Evolutionary conservation across 352 stramenopile genomes (phyloP), one percentile per base, ranked within the genome.

Genomic region (Globisporangium okanoganense): DNA sequence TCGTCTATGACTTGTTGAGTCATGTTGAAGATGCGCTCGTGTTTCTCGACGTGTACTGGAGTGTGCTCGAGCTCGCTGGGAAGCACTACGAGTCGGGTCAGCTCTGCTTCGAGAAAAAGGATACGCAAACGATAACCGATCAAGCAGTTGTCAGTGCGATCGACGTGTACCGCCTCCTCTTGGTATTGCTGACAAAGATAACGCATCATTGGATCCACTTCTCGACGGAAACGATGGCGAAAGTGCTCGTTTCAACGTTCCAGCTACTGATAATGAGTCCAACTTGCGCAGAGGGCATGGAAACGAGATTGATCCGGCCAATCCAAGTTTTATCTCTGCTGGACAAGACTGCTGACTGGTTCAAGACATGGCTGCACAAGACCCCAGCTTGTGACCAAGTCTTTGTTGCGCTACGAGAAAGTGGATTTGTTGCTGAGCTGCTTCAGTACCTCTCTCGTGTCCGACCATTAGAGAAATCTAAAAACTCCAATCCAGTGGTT

Each of bases 151-250:
- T 70, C 22, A 58, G 58, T 22, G 44, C 69, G 1, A 40, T 80
- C 35, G 70, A 89, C 43, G 71, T 70, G 10, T 76, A 78, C 57
- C 77, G 79, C 24, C 44, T 91, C 1, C 20, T 88, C 5, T 58
- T 72, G 13, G 20, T 73, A 2, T 16, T 87, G 22, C 14, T 89
- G n/a, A 57, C 24, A 24, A 66, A 58, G 29, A 35, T 78, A 0
- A 67, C 70, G 13, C 63, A 65, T 14, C 74, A 89, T 52, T 91
- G 82, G 82, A 72, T 86, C 20, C 77, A 91, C 59, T 77, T 86
- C 36, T 63, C 78, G 6, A 1, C 62, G 0, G 82, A 89, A 38
- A 55, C 31, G 40, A 58, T 91, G 5, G 76, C 76, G 25, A 59
- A 65, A 41, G 22, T 84, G 18, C 59, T 84, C 13, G 62, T 71